Base-by-base conservation (phyloP, 257 asterid species). In the Echites panduratus region DNA sequence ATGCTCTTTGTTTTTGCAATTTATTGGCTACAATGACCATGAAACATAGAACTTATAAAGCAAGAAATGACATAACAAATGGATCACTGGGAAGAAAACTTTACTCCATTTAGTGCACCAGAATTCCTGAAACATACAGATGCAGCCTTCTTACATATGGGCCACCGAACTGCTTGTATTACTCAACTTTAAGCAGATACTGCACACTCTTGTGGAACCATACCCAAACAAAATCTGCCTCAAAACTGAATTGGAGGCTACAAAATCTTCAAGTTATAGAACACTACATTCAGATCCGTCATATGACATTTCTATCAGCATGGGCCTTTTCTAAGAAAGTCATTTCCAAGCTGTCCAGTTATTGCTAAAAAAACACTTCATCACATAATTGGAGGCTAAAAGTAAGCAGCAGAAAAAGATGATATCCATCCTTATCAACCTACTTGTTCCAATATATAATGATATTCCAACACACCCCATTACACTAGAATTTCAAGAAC, bases 231-330 rank as follows among this genome's bases (percentile, higher is more conserved):
- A 59, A 38, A 38, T 41, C 52, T 38, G 14, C 29, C 52, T 73
- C 40, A 26, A 29, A 38, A 65, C 22, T 64, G 72, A 73, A 64
- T n/a, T n/a, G n/a, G n/a, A n/a, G n/a, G n/a, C n/a, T n/a, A n/a
- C n/a, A n/a, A n/a, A n/a, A n/a, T n/a, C 38, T 22, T 13, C 64
- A 24, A 24, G 19, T 57, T 24, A 57, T 24, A 26, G 17, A 26
- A 29, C 17, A 10, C 11, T 61, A 29, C 44, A 43, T 7, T 29
- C 22, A 61, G 32, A 29, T 27, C 66, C 14, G 44, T 13, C 66
- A 61, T 61, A 29, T 61, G 20, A 9, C 24, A 56, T 9, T 9
- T 56, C 24, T 22, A 22, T 6, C 63, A 32, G 41, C 43, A 61
- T 4, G 44, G 22, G 19, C n/a, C 41, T 24, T 26, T 26, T 59